Conservation (phyloP, 2,329 filamentous ascomycete genomes). For the Scytalidium lignicola region DNA sequence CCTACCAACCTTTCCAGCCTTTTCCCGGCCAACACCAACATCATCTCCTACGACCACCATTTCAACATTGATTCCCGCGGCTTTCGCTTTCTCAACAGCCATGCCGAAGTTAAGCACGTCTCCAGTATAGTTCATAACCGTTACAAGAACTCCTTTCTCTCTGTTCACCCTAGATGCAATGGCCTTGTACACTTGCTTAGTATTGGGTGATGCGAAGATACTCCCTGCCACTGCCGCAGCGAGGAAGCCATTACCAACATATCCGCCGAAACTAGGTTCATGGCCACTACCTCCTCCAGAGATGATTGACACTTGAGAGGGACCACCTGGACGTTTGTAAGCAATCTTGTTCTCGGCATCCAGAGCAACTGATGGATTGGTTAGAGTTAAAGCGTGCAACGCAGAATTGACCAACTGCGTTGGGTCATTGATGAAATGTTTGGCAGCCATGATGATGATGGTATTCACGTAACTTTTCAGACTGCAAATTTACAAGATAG, state of each 20-base stretch:
- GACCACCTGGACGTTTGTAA: conserved; percentile 59
- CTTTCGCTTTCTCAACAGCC: conserved; percentile 86
- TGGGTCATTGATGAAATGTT: conserved; percentile 88
- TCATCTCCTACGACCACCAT: conserved; percentile 94
- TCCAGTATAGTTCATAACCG: conserved; percentile 93
- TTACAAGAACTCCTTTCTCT: conserved; percentile 73
- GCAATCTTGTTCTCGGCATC: conserved; percentile 79
- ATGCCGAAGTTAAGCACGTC: conserved; percentile 91
- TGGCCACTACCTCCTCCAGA: conserved; percentile 88
- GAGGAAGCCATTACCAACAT: conserved; percentile 77
- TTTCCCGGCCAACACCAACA: conserved; percentile 76
- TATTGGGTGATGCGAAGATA: conserved; percentile 77
- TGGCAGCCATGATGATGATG: conserved; percentile 44
- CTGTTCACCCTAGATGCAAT: conserved; percentile 69
- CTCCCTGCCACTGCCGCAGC: conserved; percentile 80
- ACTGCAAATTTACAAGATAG: background rate
- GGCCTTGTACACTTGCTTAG: conserved; percentile 75
- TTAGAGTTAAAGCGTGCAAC: conserved; percentile 70
- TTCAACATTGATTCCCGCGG: conserved; percentile 69
- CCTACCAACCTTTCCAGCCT: conserved; percentile 86
- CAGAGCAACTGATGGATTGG: conserved; percentile 77
- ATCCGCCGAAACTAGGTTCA: conserved; percentile 81
- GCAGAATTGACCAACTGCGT: conserved; percentile 72
- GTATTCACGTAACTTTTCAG: no score
- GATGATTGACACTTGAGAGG: conserved; percentile 71